Conservation (phyloP, 129 eudicot genomes). For the Lactuca saligna region DNA sequence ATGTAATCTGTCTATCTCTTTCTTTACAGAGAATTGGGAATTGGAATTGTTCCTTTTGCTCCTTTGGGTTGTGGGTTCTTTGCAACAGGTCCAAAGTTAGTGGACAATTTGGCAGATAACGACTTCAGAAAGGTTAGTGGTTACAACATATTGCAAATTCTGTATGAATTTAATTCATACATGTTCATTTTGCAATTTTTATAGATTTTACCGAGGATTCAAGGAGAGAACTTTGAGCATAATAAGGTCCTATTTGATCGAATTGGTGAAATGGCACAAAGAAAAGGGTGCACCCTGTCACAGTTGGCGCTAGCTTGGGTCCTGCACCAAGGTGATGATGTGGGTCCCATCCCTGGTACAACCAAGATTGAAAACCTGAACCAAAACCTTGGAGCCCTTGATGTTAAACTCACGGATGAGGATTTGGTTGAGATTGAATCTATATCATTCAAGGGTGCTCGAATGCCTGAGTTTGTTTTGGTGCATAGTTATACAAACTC, state of each 20-base stretch:
- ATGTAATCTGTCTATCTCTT: neutral
- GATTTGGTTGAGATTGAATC: constrained; percentile 50
- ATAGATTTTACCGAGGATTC: constrained; percentile 43
- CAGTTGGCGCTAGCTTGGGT: constrained; percentile 68
- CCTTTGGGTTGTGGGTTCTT: constrained; percentile 68
- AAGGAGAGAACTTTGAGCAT: constrained; percentile 49
- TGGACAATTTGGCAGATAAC: constrained; percentile 37
- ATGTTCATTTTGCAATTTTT: neutral
- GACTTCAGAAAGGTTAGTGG: constrained; percentile 61
- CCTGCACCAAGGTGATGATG: constrained; percentile 54
- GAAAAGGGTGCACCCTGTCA: constrained; percentile 45
- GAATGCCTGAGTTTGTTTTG: constrained; percentile 35
- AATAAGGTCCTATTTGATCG: constrained; percentile 35
- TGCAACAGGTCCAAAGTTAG: constrained; percentile 46
- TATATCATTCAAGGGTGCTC: constrained; percentile 29
- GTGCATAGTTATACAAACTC: constrained; percentile 17
- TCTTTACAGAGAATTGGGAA: constrained; percentile 55
- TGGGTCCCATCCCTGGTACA: constrained; percentile 51
- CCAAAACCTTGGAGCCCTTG: constrained; percentile 44
- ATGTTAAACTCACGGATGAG: constrained; percentile 33
- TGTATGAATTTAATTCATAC: neutral
- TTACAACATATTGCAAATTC: neutral
- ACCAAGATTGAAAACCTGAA: constrained; percentile 47
- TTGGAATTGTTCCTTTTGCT: constrained; percentile 65
- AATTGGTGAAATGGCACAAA: constrained; percentile 40